Evolutionary conservation across 1,139 yeast species (phyloP), one percentile per base, ranked within the genome.

Genomic region (Blastobotrys arbuscula): DNA sequence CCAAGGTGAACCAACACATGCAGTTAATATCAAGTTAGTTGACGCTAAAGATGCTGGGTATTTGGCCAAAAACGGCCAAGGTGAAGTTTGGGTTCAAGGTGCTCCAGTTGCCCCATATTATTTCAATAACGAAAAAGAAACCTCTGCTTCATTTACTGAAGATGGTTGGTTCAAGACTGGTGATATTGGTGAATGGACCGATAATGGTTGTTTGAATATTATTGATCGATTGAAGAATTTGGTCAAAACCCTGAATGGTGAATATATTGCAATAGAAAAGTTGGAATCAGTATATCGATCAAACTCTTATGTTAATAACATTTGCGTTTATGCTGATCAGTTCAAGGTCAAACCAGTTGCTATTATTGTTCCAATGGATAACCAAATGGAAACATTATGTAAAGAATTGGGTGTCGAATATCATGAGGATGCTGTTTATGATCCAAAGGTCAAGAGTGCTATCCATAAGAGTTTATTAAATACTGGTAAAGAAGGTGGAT

Each of bases 111-210:
- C 85, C 33, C 71, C 77, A 34, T 90, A 85, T 62, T 94, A 94
- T 71, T 92, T 77, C 73, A 79, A 82, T 66, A 90, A 92, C 66
- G 84, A 79, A 52, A 75, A 81, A 65, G 97, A 90, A 70, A 92
- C 97, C 30, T 68, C 73, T 46, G 81, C 69, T 28, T 88, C 95
- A 0, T 83, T 86, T 61, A 81, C 87, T 42, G 74, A 76, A 49
- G 96, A 89, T 55, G 95, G 92, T 28, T 94, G 97, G 97, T 94
- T 94, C 74, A 78, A 75, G 65, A 92, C 98, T 41, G 99, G 99
- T 68, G 99, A 94, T 69, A 88, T 94, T 67, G 97, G 92, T 63
- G 92, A 88, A 72, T 89, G 96, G 95, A 78, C 92, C 41, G 56
- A 80, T 21, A 76, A 75, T 56, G 98, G 98, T 59, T 81, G 81